Conservation (phyloP, 2,329 filamentous ascomycete species). For the Graphilbum ipis-grandicollis region DNA sequence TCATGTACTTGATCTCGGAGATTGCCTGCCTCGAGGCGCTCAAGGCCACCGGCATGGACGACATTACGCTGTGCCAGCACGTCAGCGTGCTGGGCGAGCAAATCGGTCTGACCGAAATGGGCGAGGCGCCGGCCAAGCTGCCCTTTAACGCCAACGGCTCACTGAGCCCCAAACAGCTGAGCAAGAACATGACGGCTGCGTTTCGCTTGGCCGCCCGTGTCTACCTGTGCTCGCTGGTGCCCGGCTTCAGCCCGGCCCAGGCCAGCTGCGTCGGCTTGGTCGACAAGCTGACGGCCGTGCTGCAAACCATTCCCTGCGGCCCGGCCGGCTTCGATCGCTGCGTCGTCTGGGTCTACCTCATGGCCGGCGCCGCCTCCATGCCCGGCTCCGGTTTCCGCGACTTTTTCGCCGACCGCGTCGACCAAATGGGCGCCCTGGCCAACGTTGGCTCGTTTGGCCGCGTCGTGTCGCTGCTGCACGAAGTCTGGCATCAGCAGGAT, state of each 20-base stretch:
- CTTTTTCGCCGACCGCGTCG: slow-evolving; percentile 61
- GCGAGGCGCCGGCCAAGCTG: slow-evolving; percentile 38
- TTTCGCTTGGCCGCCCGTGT: slow-evolving; percentile 88
- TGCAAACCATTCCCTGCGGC: slow-evolving; percentile 70
- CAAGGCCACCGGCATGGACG: slow-evolving; percentile 67
- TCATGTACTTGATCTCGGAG: slow-evolving; percentile 97
- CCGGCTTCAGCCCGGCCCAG: slow-evolving; percentile 65
- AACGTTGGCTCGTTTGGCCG: slow-evolving; percentile 74
- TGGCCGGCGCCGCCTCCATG: slow-evolving; percentile 65
- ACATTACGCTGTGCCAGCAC: slow-evolving; percentile 74
- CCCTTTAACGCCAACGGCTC: slow-evolving; percentile 53
- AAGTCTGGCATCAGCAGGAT: slow-evolving; percentile 72
- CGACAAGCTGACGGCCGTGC: slow-evolving; percentile 55
- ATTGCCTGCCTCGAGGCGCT: slow-evolving; percentile 89
- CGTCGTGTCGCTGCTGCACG: slow-evolving; percentile 58
- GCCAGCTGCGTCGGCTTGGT: slow-evolving; percentile 60
- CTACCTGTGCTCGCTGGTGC: slow-evolving; percentile 91
- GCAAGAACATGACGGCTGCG: slow-evolving; percentile 72
- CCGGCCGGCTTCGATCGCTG: slow-evolving; percentile 74
- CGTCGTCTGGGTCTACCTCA: slow-evolving; percentile 82
- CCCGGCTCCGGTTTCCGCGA: slow-evolving; percentile 57
- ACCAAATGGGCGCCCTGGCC: slow-evolving; percentile 58
- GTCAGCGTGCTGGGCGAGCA: slow-evolving; percentile 77
- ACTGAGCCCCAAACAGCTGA: slow-evolving; percentile 67
- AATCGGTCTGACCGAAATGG: slow-evolving; percentile 63